Percentiles rank a stretch among this genome's conserved stretches.
These are phyloP conservation scores for Fusarium denticulatum DNA, from an alignment of 2,329 filamentous ascomycete species.

Conservation along the genomic window DNA sequence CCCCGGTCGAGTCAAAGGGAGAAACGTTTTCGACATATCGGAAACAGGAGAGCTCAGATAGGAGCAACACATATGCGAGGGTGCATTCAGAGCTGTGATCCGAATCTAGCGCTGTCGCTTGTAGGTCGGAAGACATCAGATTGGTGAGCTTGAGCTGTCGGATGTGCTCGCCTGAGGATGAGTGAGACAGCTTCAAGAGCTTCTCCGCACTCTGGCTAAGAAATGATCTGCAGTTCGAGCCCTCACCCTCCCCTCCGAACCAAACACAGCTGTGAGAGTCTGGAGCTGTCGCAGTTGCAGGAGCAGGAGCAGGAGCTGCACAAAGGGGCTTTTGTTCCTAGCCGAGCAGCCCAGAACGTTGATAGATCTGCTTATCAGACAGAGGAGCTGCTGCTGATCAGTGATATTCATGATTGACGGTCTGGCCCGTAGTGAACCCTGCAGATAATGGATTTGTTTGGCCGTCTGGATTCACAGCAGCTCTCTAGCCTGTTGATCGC, in stretches of 20 bases:
- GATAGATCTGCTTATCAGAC: conserved; percentile 25
- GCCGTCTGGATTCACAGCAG: conserved; percentile 16
- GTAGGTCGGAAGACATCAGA: conserved; percentile 4
- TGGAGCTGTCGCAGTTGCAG: conserved; percentile 12
- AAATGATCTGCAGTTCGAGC: conserved; percentile 30
- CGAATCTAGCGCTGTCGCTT: background rate
- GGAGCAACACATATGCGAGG: conserved; percentile 6
- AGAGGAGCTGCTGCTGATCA: conserved; percentile 5
- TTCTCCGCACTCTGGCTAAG: conserved; percentile 29
- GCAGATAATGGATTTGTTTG: conserved; percentile 2
- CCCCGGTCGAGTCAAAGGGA: conserved; percentile 4
- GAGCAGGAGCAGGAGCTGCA: conserved; percentile 8
- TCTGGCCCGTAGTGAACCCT: conserved; percentile 17
- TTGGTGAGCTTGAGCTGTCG: conserved; percentile 2
- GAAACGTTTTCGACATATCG: conserved; percentile 20
- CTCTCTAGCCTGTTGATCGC: conserved; percentile 19
- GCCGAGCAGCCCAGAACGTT: conserved; percentile 18
- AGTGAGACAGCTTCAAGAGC: conserved; percentile 25
- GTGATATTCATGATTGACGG: conserved; percentile 21
- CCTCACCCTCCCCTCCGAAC: background rate
- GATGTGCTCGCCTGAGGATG: conserved; percentile 17
- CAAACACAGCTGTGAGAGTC: background rate
- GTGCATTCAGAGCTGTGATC: conserved; percentile 4
- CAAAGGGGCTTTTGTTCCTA: conserved; percentile 5
- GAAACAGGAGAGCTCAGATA: conserved; percentile 10